Conservation (phyloP, 768 basidiomycete species). For the Psilocybe sp. region DNA sequence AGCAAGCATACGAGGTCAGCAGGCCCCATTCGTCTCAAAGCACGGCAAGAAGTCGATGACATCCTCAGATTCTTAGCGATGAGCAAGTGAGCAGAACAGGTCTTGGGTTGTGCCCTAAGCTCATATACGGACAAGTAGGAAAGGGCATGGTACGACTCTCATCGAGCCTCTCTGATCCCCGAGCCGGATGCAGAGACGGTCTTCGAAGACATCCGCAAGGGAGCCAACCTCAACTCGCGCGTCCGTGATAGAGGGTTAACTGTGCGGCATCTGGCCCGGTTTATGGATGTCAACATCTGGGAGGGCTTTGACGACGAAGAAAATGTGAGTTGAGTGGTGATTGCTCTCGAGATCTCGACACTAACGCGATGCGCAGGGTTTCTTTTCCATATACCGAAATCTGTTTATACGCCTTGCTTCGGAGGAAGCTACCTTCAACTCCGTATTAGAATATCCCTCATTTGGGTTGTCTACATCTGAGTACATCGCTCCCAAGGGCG, state of each 20-base stretch:
- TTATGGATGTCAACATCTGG: conserved; percentile 77
- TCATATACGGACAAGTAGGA: conserved; percentile 60
- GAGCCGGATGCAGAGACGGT: conserved; percentile 83
- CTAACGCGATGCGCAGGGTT: conserved; percentile 52
- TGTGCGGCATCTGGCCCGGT: conserved; percentile 75
- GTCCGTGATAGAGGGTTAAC: conserved; percentile 74
- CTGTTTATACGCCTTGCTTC: conserved; percentile 79
- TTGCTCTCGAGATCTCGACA: conserved; percentile 1
- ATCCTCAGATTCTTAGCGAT: conserved; percentile 78
- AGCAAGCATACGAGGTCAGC: conserved; percentile 91
- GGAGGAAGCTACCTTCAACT: conserved; percentile 62
- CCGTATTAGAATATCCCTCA: conserved; percentile 59
- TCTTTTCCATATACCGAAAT: conserved; percentile 86
- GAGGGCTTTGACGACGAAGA: conserved; percentile 59
- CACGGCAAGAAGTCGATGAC: conserved; percentile 5
- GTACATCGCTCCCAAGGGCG: conserved; percentile 51
- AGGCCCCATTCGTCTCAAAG: not conserved
- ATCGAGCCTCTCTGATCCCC: conserved; percentile 75
- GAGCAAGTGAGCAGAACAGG: conserved; percentile 64
- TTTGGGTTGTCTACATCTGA: conserved; percentile 81
- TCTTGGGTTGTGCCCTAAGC: conserved; percentile 1
- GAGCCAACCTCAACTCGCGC: conserved; percentile 48
- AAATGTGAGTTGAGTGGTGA: conserved; percentile 39
- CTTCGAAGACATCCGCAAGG: conserved; percentile 81
- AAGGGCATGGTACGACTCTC: conserved; percentile 97